These are phyloP conservation scores for Lanmaoa rubissima DNA, from an alignment of 768 basidiomycete species.

Conservation along the genomic window DNA sequence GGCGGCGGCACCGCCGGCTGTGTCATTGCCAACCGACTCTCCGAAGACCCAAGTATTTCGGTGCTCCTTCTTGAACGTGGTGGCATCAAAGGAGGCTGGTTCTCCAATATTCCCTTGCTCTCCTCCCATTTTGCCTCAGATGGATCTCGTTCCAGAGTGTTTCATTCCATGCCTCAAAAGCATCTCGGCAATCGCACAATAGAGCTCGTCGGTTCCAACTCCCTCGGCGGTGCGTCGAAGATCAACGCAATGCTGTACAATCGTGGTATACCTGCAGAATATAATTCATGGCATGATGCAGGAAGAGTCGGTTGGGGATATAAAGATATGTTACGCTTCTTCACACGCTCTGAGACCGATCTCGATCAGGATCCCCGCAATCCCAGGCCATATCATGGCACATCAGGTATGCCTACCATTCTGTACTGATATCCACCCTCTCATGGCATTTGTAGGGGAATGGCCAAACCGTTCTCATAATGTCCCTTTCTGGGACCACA, in stretches of 20 bases:
- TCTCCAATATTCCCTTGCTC: conserved; percentile 28
- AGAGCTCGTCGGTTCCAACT: conserved; percentile 17
- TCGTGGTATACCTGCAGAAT: conserved; percentile 32
- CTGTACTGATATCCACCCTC: too few species aligned
- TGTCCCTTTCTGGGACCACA: background rate
- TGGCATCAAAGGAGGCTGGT: conserved; percentile 18
- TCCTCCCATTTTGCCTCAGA: conserved; percentile 23
- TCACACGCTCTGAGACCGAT: conserved; percentile 32
- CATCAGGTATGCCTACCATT: background rate
- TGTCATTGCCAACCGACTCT: conserved; percentile 26
- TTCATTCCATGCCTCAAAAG: background rate
- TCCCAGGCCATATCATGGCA: background rate
- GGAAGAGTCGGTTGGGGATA: conserved; percentile 37
- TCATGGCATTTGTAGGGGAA: background rate
- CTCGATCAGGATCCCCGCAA: background rate
- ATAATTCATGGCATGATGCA: conserved; percentile 30
- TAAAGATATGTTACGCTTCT: conserved; percentile 33
- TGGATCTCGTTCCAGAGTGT: background rate
- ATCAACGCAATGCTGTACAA: conserved; percentile 43
- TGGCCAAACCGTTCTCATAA: background rate
- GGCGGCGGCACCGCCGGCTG: too few species aligned
- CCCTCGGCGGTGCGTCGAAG: conserved; percentile 46
- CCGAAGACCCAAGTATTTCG: conserved; percentile 26
- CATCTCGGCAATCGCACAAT: background rate
- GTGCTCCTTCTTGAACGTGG: conserved; percentile 40